Conservation (phyloP, 768 basidiomycete genomes). For the Omphalotus guepiniiformis region DNA sequence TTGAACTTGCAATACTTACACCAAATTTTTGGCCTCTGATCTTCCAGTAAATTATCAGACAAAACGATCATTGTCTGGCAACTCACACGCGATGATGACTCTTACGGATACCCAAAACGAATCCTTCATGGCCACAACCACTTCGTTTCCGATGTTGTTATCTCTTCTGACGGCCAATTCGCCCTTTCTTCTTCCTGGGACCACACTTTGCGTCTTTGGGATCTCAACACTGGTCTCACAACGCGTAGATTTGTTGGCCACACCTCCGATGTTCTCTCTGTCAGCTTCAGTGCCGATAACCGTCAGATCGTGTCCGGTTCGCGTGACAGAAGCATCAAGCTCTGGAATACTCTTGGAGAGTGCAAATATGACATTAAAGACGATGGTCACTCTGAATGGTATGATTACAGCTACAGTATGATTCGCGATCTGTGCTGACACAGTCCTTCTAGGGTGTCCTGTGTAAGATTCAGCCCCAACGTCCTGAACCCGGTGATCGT, state of each 20-base stretch:
- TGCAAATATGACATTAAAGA: slow-evolving; percentile 99
- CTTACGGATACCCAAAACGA: slow-evolving; percentile 95
- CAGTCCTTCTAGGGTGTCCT: slow-evolving; percentile 74
- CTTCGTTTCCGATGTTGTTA: slow-evolving; percentile 98
- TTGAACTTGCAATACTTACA: slow-evolving; percentile 18
- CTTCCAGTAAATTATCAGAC: slow-evolving; percentile 52
- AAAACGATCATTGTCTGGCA: slow-evolving; percentile 99
- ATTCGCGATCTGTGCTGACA: slow-evolving; percentile 3
- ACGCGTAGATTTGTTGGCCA: slow-evolving; percentile 98
- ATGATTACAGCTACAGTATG: not conserved
- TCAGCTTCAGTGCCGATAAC: slow-evolving; percentile 99
- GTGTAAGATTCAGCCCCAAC: slow-evolving; percentile 99
- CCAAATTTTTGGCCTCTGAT: slow-evolving; percentile 21
- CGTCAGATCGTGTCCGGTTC: slow-evolving; percentile 98
- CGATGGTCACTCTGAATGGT: slow-evolving; percentile 96
- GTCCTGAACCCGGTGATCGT: slow-evolving; percentile 97
- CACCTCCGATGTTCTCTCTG: slow-evolving; percentile 95
- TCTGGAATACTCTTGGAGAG: slow-evolving; percentile 99
- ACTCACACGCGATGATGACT: slow-evolving; percentile 87
- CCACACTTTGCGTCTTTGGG: slow-evolving; percentile 99
- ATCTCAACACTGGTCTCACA: slow-evolving; percentile 94
- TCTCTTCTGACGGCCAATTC: slow-evolving; percentile 99
- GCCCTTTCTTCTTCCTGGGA: slow-evolving; percentile 99
- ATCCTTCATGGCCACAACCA: slow-evolving; percentile 99
- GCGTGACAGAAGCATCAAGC: slow-evolving; percentile 95